A percentile compares a stretch with the other conserved stretches of the same genome.
Conservation (phyloP, 768 basidiomycete genomes). For the Pleurotus sapidus region DNA sequence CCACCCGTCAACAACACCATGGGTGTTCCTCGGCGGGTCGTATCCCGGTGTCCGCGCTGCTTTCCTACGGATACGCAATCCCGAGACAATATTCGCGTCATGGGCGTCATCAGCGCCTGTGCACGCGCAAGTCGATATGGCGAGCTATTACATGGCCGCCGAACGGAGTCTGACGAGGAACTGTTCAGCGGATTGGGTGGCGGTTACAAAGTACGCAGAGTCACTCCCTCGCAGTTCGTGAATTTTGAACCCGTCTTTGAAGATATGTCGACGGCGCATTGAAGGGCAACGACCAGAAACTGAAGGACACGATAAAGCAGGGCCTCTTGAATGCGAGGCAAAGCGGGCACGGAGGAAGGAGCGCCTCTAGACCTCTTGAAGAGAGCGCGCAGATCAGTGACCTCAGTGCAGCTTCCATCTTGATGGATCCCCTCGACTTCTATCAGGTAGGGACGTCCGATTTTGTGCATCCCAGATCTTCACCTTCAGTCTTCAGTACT, state of each 20-base stretch:
- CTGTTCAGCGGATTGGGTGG: slow-evolving; percentile 51
- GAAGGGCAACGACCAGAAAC: slow-evolving; percentile 26
- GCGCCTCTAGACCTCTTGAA: slow-evolving; percentile 28
- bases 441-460: slow-evolving; percentile 34
- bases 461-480: not conserved
- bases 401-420: slow-evolving; percentile 36
- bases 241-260: not conserved
- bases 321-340: slow-evolving; percentile 36
- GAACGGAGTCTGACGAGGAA: slow-evolving; percentile 47
- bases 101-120: slow-evolving; percentile 52
- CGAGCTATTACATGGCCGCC: slow-evolving; percentile 47
- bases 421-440: slow-evolving; percentile 48
- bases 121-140: slow-evolving; percentile 48
- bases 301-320: slow-evolving; percentile 37
- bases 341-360: slow-evolving; percentile 41
- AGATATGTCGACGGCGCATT: slow-evolving; percentile 36
- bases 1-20: slow-evolving; percentile 41
- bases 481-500: slow-evolving; percentile 29
- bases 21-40: slow-evolving; percentile 48
- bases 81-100: slow-evolving; percentile 39
- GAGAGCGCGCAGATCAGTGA: slow-evolving; percentile 33
- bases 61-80: slow-evolving; percentile 43
- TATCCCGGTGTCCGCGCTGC: slow-evolving; percentile 47
- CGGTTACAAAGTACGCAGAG: slow-evolving; percentile 33
- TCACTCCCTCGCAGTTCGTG: not conserved